These are phyloP conservation scores for Trypanosoma caninum DNA, from an alignment of 208 protist genomes.

Conservation along the genomic window DNA sequence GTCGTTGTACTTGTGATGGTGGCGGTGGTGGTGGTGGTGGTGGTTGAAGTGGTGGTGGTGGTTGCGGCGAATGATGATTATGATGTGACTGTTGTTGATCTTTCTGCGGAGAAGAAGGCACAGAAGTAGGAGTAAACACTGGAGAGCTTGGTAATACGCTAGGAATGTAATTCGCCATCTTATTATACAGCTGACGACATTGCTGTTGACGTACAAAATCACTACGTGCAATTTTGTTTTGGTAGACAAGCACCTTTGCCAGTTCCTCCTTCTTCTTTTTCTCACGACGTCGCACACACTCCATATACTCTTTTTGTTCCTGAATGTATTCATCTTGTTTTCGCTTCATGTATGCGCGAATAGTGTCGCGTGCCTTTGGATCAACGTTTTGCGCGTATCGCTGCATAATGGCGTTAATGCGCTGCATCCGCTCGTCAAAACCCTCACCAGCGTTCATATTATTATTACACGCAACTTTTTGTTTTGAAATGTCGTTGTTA, in stretches of 20 bases:
- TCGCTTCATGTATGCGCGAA: constrained; percentile 84
- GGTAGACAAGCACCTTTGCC: constrained; percentile 53
- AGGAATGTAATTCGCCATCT: not conserved
- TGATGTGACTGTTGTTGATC: too few relatives aligned
- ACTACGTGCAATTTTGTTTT: constrained; percentile 10
- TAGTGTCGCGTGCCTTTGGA: constrained; percentile 71
- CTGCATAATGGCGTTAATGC: constrained; percentile 80
- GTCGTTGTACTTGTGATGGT: constrained; percentile 21
- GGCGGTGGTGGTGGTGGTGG: constrained; percentile 9
- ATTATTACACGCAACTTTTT: not conserved
- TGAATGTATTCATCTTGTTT: constrained; percentile 85
- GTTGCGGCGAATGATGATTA: constrained; percentile 3
- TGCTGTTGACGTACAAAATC: constrained; percentile 30
- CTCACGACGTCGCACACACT: constrained; percentile 44
- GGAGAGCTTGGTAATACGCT: not conserved
- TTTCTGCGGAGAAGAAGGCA: constrained; percentile 1
- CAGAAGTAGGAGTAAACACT: not conserved
- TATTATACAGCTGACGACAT: constrained; percentile 26
- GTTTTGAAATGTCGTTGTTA: not conserved
- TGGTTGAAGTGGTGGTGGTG: constrained; percentile 9
- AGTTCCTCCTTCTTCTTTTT: constrained; percentile 62
- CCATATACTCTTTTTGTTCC: constrained; percentile 53
- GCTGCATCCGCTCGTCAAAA: constrained; percentile 59
- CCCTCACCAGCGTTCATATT: constrained; percentile 3
- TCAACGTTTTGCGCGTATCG: constrained; percentile 70